Percentiles rank a stretch among this genome's conserved stretches.
Evolutionary conservation across 2,329 filamentous ascomycete species (phyloP).

Genomic region (Fusarium sp.): DNA sequence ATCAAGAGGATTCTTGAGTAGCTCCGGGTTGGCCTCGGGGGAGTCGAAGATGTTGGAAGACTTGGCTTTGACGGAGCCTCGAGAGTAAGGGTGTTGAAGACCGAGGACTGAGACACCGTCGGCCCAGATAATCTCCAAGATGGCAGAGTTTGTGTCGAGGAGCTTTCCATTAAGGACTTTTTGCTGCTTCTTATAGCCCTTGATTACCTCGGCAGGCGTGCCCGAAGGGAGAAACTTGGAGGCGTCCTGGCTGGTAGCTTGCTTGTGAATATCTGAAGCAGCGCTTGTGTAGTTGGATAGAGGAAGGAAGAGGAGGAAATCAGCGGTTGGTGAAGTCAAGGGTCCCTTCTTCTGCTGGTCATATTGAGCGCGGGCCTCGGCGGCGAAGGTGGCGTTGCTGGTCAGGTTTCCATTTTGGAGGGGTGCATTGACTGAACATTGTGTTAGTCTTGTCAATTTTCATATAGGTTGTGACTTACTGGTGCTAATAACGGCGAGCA

Average conservation of each 20-base stretch:
- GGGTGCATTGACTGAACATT: slow-evolving; percentile 18
- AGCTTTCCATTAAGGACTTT: slow-evolving; percentile 27
- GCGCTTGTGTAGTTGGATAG: slow-evolving; percentile 19
- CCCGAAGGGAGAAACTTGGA: slow-evolving; percentile 14
- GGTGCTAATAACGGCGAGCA: slow-evolving; percentile 4
- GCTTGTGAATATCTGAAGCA: slow-evolving; percentile 7
- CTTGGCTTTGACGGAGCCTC: slow-evolving; percentile 33
- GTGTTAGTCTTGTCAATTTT: not conserved
- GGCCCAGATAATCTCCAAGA: slow-evolving; percentile 34
- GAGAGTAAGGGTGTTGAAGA: slow-evolving; percentile 39
- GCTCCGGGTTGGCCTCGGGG: slow-evolving; percentile 25
- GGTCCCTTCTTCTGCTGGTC: slow-evolving; percentile 20
- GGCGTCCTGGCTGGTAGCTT: slow-evolving; percentile 15
- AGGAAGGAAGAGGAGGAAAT: slow-evolving; percentile 33
- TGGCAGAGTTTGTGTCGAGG: slow-evolving; percentile 13
- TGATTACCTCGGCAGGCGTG: slow-evolving; percentile 17
- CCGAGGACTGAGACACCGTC: slow-evolving; percentile 26
- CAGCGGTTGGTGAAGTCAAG: slow-evolving; percentile 20
- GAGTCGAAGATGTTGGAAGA: slow-evolving; percentile 32
- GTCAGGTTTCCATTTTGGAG: slow-evolving; percentile 21
- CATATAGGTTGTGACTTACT: not conserved
- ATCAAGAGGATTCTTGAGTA: slow-evolving; percentile 35
- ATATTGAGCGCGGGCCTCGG: slow-evolving; percentile 19
- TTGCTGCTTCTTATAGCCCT: slow-evolving; percentile 33
- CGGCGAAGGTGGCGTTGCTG: slow-evolving; percentile 29